Percentiles rank a stretch among this genome's conserved stretches.
These are phyloP conservation scores for Calonectria leucothoes DNA, from an alignment of 2,329 filamentous ascomycete genomes.

Conservation along the genomic window DNA sequence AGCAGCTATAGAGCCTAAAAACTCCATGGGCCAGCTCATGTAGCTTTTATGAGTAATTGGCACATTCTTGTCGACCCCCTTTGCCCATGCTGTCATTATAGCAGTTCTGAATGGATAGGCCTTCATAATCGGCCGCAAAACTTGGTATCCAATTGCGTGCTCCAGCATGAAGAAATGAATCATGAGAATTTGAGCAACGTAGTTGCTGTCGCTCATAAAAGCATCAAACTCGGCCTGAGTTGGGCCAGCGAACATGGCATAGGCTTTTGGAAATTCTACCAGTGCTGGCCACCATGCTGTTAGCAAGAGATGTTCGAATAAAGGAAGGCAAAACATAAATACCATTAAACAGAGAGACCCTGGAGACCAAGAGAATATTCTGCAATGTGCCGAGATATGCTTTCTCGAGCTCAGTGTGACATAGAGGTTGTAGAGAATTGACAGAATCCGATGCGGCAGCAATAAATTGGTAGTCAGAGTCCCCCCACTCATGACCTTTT, in stretches of 20 bases:
- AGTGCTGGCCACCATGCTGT: not conserved
- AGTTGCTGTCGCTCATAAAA: slow-evolving; percentile 15
- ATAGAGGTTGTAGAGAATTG: slow-evolving; percentile 1
- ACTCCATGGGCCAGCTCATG: slow-evolving; percentile 22
- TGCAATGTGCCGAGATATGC: not conserved
- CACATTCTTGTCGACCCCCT: not conserved
- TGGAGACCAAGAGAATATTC: not conserved
- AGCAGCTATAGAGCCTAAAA: not conserved
- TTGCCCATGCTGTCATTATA: slow-evolving; percentile 11
- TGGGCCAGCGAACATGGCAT: not conserved
- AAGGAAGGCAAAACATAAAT: not conserved
- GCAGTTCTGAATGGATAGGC: slow-evolving; percentile 5
- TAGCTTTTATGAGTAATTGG: slow-evolving; percentile 2
- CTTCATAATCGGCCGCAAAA: slow-evolving; percentile 6
- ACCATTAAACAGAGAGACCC: not conserved
- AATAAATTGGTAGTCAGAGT: not conserved
- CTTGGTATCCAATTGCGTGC: not conserved
- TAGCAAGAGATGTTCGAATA: not conserved
- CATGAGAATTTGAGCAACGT: slow-evolving; percentile 19
- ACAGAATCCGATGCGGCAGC: not conserved
- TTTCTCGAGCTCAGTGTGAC: not conserved
- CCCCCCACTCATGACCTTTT: not conserved
- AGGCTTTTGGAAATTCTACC: not conserved
- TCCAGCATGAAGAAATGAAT: slow-evolving; percentile 27
- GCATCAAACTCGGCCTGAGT: slow-evolving; percentile 9